These are phyloP conservation scores for Pythium myriotylum DNA, from an alignment of 352 stramenopile species.

Conservation along the genomic window DNA sequence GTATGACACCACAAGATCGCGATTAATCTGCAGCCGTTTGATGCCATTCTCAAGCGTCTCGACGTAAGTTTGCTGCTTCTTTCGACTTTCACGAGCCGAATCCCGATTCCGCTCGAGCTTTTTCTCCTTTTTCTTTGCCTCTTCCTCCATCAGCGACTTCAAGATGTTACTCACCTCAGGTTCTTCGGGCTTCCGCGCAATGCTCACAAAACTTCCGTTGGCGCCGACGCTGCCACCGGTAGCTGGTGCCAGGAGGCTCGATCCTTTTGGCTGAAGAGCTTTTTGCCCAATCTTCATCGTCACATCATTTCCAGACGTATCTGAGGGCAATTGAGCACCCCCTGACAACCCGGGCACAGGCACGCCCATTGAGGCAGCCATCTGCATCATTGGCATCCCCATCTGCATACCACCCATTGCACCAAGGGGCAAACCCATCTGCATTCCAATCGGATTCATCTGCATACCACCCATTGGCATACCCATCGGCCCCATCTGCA, in stretches of 20 bases:
- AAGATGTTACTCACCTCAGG: conserved; percentile 84
- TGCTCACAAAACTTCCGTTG: conserved; percentile 62
- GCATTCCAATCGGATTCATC: conserved; percentile 46
- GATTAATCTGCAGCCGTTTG: conserved; percentile 85
- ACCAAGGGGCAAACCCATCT: conserved; percentile 36
- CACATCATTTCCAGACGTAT: conserved; percentile 34
- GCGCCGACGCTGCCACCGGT: neutral
- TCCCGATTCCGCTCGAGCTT: conserved; percentile 89
- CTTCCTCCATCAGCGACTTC: conserved; percentile 87
- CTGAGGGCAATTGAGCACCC: neutral
- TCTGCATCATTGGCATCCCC: conserved; percentile 31
- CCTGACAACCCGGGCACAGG: conserved; percentile 20
- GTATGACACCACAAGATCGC: conserved; percentile 71
- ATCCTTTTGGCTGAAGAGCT: conserved; percentile 54
- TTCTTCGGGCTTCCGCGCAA: conserved; percentile 80
- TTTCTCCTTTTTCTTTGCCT: conserved; percentile 90
- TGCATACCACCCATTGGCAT: conserved; percentile 32
- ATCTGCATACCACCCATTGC: conserved; percentile 26
- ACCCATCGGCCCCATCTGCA: conserved; percentile 55
- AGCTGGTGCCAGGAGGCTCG: conserved; percentile 23
- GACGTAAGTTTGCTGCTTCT: conserved; percentile 89
- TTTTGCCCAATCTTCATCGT: conserved; percentile 29
- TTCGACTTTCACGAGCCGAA: conserved; percentile 80
- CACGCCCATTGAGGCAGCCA: conserved; percentile 40
- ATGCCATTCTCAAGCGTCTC: conserved; percentile 87